Conservation (phyloP, 345 rosid genomes). For the Kandelia obovata region DNA sequence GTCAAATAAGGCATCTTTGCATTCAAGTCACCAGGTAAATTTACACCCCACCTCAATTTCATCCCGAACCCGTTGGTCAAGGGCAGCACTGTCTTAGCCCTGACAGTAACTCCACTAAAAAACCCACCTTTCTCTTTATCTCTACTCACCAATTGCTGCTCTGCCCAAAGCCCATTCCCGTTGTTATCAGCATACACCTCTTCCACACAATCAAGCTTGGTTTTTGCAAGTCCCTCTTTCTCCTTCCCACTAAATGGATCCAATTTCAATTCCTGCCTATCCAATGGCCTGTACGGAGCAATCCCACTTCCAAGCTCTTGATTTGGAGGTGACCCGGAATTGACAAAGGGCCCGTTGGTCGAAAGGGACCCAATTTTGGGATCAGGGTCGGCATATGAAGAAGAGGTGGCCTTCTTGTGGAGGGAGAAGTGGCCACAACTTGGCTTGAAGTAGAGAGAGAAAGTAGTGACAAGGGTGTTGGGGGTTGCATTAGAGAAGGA, state of each 20-base stretch:
- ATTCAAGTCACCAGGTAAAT: conserved; percentile 29
- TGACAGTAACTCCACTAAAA: conserved; percentile 35
- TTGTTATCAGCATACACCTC: conserved; percentile 12
- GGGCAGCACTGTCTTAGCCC: conserved; percentile 50
- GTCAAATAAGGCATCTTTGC: conserved; percentile 49
- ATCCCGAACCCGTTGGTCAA: conserved; percentile 36
- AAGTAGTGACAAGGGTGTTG: conserved; percentile 32
- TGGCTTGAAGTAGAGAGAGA: conserved; percentile 66
- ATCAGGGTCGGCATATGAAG: conserved; percentile 30
- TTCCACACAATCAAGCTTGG: conserved; percentile 9
- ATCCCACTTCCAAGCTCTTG: conserved; percentile 26
- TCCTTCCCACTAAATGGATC: conserved; percentile 30
- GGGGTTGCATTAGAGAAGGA: conserved; percentile 34
- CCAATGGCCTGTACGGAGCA: conserved; percentile 24
- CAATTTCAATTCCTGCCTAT: conserved; percentile 61
- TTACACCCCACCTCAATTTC: conserved; percentile 52
- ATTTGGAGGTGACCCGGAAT: conserved; percentile 24
- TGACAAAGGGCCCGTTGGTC: conserved; percentile 4
- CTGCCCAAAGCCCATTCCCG: conserved; percentile 23
- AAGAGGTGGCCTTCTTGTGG: conserved; percentile 28
- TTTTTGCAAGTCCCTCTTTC: conserved; percentile 21
- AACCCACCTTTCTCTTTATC: conserved; percentile 24
- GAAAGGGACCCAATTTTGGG: conserved; percentile 16
- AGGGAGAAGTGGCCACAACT: conserved; percentile 51
- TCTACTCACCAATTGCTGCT: conserved; percentile 24